These are phyloP conservation scores for Yamadazyma oceani DNA, from an alignment of 1,139 yeast species.

Conservation along the genomic window DNA sequence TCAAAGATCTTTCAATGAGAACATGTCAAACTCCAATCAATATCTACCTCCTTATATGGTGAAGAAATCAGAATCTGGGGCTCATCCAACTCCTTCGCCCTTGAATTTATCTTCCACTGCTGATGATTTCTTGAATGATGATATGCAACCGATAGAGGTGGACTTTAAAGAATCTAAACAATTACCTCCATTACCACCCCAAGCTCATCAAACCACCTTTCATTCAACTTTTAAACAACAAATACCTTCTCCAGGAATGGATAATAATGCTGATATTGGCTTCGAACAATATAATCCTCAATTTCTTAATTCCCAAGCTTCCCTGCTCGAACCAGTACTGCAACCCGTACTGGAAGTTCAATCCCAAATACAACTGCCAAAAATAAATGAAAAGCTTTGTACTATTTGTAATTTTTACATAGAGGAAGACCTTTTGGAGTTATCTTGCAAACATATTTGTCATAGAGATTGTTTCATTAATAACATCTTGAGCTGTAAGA, in stretches of 20 bases:
- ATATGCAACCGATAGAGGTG: conserved; percentile 8
- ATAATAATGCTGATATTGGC: background rate
- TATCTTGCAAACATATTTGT: conserved; percentile 29
- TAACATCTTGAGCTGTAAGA: conserved; percentile 19
- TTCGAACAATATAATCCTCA: no score
- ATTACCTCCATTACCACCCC: conserved; percentile 3
- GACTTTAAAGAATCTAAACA: conserved; percentile 8
- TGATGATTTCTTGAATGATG: conserved; percentile 8
- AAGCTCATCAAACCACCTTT: conserved; percentile 2
- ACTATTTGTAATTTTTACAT: conserved; percentile 31
- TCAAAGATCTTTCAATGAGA: no score
- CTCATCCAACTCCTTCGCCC: conserved; percentile 15
- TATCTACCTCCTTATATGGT: conserved; percentile 6
- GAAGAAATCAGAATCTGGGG: conserved; percentile 3
- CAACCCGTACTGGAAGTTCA: conserved; percentile 3
- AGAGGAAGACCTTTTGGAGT: conserved; percentile 26
- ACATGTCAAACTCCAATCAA: background rate
- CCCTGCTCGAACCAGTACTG: conserved; percentile 2
- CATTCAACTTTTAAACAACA: conserved; percentile 2
- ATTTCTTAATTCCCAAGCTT: background rate
- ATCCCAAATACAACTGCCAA: conserved; percentile 3
- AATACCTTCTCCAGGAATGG: background rate
- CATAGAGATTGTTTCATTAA: conserved; percentile 30
- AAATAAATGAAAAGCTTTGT: conserved; percentile 17
- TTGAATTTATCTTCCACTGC: conserved; percentile 12